These are phyloP conservation scores for Calonectria hawksworthii DNA, from an alignment of 2,329 filamentous ascomycete species.

Conservation along the genomic window DNA sequence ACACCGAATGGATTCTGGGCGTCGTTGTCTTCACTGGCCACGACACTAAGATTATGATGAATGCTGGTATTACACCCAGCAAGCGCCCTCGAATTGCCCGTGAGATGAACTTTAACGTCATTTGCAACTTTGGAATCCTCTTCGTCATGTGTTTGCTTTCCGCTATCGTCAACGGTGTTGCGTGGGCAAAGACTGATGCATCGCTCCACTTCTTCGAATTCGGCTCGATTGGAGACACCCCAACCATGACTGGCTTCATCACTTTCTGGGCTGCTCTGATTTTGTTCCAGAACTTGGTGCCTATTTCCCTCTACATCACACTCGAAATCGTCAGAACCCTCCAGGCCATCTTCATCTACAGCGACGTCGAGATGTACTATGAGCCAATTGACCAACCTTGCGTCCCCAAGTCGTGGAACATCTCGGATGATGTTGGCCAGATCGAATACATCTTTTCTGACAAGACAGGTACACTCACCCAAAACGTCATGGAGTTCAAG, in stretches of 20 bases:
- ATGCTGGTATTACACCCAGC: slow-evolving; percentile 93
- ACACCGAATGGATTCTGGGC: slow-evolving; percentile 96
- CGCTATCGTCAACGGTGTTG: slow-evolving; percentile 86
- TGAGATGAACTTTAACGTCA: slow-evolving; percentile 96
- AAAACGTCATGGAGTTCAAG: slow-evolving; percentile 99
- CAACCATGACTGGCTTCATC: slow-evolving; percentile 89
- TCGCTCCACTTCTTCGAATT: slow-evolving; percentile 89
- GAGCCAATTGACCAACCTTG: slow-evolving; percentile 94
- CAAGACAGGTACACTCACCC: slow-evolving; percentile 96
- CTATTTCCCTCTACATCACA: slow-evolving; percentile 97
- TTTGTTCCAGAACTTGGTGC: slow-evolving; percentile 98
- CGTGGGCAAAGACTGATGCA: slow-evolving; percentile 81
- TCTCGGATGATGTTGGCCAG: slow-evolving; percentile 96
- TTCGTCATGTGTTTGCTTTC: slow-evolving; percentile 90
- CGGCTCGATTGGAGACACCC: slow-evolving; percentile 81
- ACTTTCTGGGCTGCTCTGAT: slow-evolving; percentile 97
- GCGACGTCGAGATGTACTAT: slow-evolving; percentile 97
- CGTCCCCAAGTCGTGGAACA: slow-evolving; percentile 98
- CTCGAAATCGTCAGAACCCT: slow-evolving; percentile 94
- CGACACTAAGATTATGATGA: slow-evolving; percentile 99
- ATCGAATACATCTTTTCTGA: slow-evolving; percentile 99
- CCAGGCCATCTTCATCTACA: slow-evolving; percentile 98
- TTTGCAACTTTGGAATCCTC: slow-evolving; percentile 95
- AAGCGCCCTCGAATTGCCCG: slow-evolving; percentile 93
- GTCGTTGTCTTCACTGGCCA: slow-evolving; percentile 95